Evolutionary conservation across 768 basidiomycete genomes (phyloP), one percentile per base, ranked within the genome.

Genomic region (Gyrodon lividus): DNA sequence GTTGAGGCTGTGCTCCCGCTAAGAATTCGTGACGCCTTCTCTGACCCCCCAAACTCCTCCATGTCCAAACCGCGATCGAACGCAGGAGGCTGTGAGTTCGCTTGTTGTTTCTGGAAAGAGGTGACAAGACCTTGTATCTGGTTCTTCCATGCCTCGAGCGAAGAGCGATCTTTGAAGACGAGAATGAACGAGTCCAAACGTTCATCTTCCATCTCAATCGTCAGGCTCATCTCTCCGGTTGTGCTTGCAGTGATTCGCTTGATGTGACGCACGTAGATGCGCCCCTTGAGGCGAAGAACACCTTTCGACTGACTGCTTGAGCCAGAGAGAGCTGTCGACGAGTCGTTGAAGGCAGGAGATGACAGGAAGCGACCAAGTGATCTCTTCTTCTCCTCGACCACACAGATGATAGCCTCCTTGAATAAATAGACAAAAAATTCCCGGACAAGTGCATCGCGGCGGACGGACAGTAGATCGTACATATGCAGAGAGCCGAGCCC

Each of bases 151-250:
- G 87, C 78, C 63, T 98, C 92, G 51, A 97, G 78, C 2, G 87
- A 87, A n/a, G 84, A 75, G 26, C 89, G 83, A 48, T 98, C 92
- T 64, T 87, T 89, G 80, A 97, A 99, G 61, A 93, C 87, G 42
- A 99, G 80, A 69, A 98, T 96, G 72, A 99, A 98, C 45, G 89
- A 90, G 55, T 97, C 95, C 49, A 97, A 75, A 31, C 79, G 77
- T 63, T 96, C 92, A 65, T 98, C 96, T 72, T 94, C 92, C 94
- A 99, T 98, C 61, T 92, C 88, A 63, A 99, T 96, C 5, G 96
- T 97, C 55, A 98, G 77, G 65, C 92, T 95, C 74, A 97, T 79
- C 68, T 96, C 95, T 30, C 86, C 86, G 8, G 82, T 77, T 3
- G 86, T 87, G 30, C 85, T 85, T 52, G 93, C 88, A 24, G 85